Evolutionary conservation across 192 early-diverging fungal genomes (phyloP), one percentile per base, ranked within the genome.

Genomic region (Coemansia sp.): DNA sequence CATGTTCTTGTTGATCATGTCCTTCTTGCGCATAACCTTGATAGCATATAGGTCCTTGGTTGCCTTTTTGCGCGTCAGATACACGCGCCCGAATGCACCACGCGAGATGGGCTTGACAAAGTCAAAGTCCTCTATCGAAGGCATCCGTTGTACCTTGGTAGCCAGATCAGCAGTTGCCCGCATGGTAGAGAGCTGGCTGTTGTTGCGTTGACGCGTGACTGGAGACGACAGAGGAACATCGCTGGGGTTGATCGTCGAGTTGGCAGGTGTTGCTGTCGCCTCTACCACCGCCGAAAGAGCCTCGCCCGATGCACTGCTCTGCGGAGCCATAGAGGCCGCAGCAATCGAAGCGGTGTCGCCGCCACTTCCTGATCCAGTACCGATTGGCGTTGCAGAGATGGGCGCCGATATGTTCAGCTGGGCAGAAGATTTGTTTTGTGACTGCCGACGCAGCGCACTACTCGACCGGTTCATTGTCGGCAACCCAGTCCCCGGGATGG

Each of bases 1-100:
- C 93, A 94, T 93, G 64, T 95, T 94, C 73, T 94, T 95, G 55
- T 87, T 82, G 55, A 93, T 90, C 87, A 95, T 93, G 58, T 94
- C 89, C 35, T 87, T 87, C 49, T 93, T 95, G 65, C 89, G 90
- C 53, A 95, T 65, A 5, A 93, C 87, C 72, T 95, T 95, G 53
- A 94, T 92, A 11, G 93, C 93, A 67, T 85, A 95, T 33, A 93
- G 60, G 62, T 95, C 93, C 55, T 83, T 81, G 2, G 91, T 95
- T 4, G 87, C 86, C 55, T 85, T 83, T 46, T 95, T 95, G 30
- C 84, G 79, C 6, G 89, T 87, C 28, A 95, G 64, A 48, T 91
- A 94, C 42, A 95, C 93, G 33, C 91, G 89, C 19, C 93, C 93
- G 68, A 91, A 95, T 9, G 93, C 92, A 13, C 93, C 93, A n/a